These are phyloP conservation scores for Penicillium fimorum DNA, from an alignment of 495 filamentous ascomycete genomes.

Conservation along the genomic window DNA sequence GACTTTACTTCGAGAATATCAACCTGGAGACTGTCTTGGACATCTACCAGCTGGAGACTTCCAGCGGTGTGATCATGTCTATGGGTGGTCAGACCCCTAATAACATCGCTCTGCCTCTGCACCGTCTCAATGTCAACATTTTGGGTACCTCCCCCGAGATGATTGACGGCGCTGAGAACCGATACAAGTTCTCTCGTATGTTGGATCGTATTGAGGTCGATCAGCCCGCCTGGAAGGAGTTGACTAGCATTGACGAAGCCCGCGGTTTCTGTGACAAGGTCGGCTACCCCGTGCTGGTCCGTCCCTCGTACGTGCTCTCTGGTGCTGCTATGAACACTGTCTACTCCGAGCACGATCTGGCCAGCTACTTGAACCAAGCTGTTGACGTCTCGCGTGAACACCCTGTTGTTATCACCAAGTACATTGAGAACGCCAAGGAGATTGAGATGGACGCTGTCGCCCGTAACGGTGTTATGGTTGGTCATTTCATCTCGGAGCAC, in stretches of 20 bases:
- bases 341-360: conserved; percentile 84
- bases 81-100: conserved; percentile 99
- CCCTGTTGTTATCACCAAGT: conserved; percentile 98
- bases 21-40: conserved; percentile 91
- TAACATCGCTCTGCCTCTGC: conserved; percentile 90
- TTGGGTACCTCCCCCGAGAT: conserved; percentile 96
- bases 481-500: conserved; percentile 96
- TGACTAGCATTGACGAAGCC: conserved; percentile 87
- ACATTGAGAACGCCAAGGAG: conserved; percentile 96
- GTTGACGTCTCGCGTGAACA: conserved; percentile 92
- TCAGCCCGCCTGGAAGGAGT: conserved; percentile 95
- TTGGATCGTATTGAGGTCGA: conserved; percentile 92
- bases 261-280: conserved; percentile 83
- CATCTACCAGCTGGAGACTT: conserved; percentile 87
- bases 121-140: conserved; percentile 85
- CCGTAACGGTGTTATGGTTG: conserved; percentile 78
- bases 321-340: conserved; percentile 99
- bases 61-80: conserved; percentile 89
- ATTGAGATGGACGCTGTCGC: conserved; percentile 97
- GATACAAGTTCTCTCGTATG: conserved; percentile 98
- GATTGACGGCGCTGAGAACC: conserved; percentile 97
- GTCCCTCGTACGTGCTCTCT: conserved; percentile 95
- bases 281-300: conserved; percentile 89
- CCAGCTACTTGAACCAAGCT: conserved; percentile 86
- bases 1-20: conserved; percentile 96